Conservation (phyloP, 495 filamentous ascomycete species). For the Daldinia vernicosa region DNA sequence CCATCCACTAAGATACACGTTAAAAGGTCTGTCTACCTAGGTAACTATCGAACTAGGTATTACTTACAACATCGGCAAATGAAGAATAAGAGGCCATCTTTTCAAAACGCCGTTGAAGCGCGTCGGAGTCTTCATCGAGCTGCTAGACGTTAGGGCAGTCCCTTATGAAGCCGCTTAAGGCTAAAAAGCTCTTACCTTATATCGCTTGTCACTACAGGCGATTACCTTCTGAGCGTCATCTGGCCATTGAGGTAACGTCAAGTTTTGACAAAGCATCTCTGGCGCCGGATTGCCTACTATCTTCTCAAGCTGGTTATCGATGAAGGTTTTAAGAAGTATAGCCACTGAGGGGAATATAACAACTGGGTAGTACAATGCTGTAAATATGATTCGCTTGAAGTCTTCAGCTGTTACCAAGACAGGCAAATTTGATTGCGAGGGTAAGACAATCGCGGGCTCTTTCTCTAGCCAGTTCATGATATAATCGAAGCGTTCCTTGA, state of each 20-base stretch:
- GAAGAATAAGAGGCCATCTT: conserved; percentile 49
- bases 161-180: neutral
- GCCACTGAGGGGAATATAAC: conserved; percentile 47
- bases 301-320: conserved; percentile 24
- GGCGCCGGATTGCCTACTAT: conserved; percentile 24
- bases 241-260: conserved; percentile 57
- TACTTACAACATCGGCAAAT: conserved; percentile 54
- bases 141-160: conserved; percentile 7
- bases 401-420: conserved; percentile 46
- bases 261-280: conserved; percentile 45
- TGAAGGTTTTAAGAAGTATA: conserved; percentile 37
- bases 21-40: no score
- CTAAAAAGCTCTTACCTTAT: conserved; percentile 43
- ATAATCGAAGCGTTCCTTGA: conserved; percentile 54
- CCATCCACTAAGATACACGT: conserved; percentile 49
- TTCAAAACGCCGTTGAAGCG: conserved; percentile 49
- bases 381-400: conserved; percentile 50
- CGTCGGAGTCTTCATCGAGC: conserved; percentile 52
- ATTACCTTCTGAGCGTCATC: conserved; percentile 56
- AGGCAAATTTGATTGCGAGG: conserved; percentile 46
- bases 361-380: conserved; percentile 49
- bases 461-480: conserved; percentile 53
- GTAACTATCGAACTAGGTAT: neutral
- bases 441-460: conserved; percentile 58
- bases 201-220: conserved; percentile 58